Percentiles rank a stretch among this genome's conserved stretches.
These are phyloP conservation scores for Tillandsia fasciculata DNA, from an alignment of 176 grass and related monocot genomes.

Conservation along the genomic window DNA sequence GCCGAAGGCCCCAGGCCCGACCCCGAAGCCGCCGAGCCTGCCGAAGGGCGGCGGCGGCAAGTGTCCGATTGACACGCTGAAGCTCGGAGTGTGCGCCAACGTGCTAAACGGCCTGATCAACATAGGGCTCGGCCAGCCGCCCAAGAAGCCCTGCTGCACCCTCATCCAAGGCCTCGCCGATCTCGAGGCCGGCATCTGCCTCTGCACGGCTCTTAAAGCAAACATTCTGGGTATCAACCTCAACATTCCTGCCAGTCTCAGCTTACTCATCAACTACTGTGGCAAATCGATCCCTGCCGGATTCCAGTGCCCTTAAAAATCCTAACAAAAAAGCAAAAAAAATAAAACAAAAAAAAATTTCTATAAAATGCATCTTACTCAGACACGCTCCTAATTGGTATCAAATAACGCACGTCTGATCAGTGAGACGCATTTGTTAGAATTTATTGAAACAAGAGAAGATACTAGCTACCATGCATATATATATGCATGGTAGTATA, in stretches of 20 bases:
- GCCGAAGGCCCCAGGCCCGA: not conserved
- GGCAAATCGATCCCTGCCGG: slow-evolving; percentile 51
- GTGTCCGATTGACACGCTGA: slow-evolving; percentile 45
- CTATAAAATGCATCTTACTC: not conserved
- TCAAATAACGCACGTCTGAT: no score
- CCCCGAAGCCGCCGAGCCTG: not conserved
- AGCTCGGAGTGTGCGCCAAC: slow-evolving; percentile 38
- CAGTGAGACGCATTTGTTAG: no score
- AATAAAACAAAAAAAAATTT: no score
- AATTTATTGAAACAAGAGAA: no score
- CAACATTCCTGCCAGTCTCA: slow-evolving; percentile 32
- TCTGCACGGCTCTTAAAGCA: slow-evolving; percentile 47
- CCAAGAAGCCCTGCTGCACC: slow-evolving; percentile 37
- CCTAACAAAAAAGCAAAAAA: not conserved
- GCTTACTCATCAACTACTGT: slow-evolving; percentile 51
- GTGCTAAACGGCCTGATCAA: slow-evolving; percentile 37
- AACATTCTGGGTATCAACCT: slow-evolving; percentile 46
- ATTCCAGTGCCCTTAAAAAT: slow-evolving; percentile 38
- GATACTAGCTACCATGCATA: no score
- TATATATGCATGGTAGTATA: no score
- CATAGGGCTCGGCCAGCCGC: slow-evolving; percentile 12
- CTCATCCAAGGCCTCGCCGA: slow-evolving; percentile 35
- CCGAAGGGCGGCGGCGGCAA: not conserved
- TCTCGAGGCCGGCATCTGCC: slow-evolving; percentile 48
- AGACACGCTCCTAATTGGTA: not conserved